phyloP scores from a whole-genome alignment of 371 early-diverging fungal species.

The Syncephalastrum racemosum region DNA sequence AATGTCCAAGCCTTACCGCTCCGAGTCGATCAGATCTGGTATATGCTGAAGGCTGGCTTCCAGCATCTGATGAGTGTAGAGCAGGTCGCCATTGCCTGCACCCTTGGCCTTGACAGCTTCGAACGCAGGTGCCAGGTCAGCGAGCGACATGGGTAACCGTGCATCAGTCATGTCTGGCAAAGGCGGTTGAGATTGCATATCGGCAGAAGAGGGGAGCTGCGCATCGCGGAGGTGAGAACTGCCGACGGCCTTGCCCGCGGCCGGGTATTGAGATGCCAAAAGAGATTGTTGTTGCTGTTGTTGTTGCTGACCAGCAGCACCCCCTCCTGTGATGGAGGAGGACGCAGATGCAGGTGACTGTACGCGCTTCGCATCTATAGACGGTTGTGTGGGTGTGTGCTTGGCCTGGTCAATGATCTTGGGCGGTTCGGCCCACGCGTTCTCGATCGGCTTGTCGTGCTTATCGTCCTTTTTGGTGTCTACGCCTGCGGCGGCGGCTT shows the following conservation, averaged over 20 bases:
- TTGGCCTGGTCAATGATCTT: constrained; percentile 27
- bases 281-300: constrained; percentile 21
- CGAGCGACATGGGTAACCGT: constrained; percentile 70
- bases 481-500: constrained; percentile 31
- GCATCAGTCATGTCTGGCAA: constrained; percentile 44
- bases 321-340: neutral
- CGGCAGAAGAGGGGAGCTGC: too few species aligned
- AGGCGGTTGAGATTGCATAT: neutral
- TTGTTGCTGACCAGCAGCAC: constrained; percentile 11
- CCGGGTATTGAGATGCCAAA: constrained; percentile 23
- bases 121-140: constrained; percentile 77
- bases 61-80: constrained; percentile 67
- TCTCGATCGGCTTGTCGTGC: constrained; percentile 8
- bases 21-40: constrained; percentile 77
- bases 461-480: too few species aligned
- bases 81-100: constrained; percentile 30
- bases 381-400: constrained; percentile 15
- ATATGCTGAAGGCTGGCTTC: constrained; percentile 76
- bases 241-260: constrained; percentile 4
- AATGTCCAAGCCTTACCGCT: constrained; percentile 46
- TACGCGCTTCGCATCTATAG: constrained; percentile 1
- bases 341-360: constrained; percentile 11
- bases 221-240: too few species aligned
- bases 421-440: constrained; percentile 33
- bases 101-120: constrained; percentile 73